Base-by-base conservation (phyloP, 805 yeast species). In the Teunomyces atbi region DNA sequence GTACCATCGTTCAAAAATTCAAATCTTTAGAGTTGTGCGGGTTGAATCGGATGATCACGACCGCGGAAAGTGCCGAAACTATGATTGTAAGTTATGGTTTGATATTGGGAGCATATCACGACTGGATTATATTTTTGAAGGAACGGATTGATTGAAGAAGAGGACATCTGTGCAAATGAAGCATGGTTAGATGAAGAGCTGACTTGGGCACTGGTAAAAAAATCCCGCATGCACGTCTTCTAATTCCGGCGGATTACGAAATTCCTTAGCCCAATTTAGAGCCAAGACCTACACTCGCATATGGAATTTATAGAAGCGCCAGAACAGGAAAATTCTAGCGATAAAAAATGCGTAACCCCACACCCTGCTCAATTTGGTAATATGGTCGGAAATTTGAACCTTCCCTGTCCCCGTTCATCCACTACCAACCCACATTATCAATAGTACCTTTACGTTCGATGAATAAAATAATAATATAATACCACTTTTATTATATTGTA, bases 281-380 rank as follows among this genome's bases (percentile, higher is more conserved):
- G 33, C 15, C 15, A 30, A 13, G 18, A 13, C 16, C 15, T 10
- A 30, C 33, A 30, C 16, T 30, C 33, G 18, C 26, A 23, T 6
- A 23, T 23, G 26, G 26, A 23, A 23, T 23, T 23, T 13, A 13
- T 6, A 30, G 33, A 13, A 30, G 33, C 21, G 13, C n/a, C 6
- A 8, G 26, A 34, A 26, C 13, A 12, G 28, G 27, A 28, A 18
- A 40, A 40, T 28, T 29, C 15, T 28, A 28, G 36, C 43, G 26
- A 34, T 5, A 19, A 34, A 34, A 18, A 34, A 34, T 34, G 37
- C 37, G 37, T n/a, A 19, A 34, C 37, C 37, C 37, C 37, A 34
- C 21, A 34, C 15, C 7, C 10, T 5, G 18, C 18, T 6, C 11
- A 30, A 13, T 30, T 30, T 6, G 33, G 33, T 1, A 13, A 13